A percentile compares a stretch with the other conserved stretches of the same genome.
These are phyloP conservation scores for Annulohypoxylon moriforme DNA, from an alignment of 495 filamentous ascomycete species.

Conservation along the genomic window DNA sequence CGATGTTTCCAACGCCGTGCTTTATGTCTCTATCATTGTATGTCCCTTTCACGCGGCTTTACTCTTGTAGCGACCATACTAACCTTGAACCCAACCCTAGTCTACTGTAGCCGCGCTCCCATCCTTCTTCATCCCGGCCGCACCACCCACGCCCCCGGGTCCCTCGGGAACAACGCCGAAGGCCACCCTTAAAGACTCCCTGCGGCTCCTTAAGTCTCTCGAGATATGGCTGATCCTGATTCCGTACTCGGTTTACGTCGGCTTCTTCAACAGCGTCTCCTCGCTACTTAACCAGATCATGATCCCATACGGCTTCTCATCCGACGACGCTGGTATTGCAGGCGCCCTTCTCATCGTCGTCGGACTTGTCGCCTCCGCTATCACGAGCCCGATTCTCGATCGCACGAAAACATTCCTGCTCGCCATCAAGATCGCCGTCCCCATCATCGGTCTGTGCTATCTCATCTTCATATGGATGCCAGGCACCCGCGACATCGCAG, in stretches of 20 bases:
- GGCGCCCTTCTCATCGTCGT: slow-evolving; percentile 92
- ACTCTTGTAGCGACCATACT: slow-evolving; percentile 2
- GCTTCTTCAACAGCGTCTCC: slow-evolving; percentile 91
- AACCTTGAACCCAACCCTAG: slow-evolving; percentile 50
- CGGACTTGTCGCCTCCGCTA: slow-evolving; percentile 79
- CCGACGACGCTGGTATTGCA: slow-evolving; percentile 86
- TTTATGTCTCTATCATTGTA: slow-evolving; percentile 89
- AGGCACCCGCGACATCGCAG: slow-evolving; percentile 70
- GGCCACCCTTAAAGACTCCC: slow-evolving; percentile 62
- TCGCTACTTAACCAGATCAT: slow-evolving; percentile 92
- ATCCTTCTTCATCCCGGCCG: slow-evolving; percentile 84
- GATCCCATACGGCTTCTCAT: slow-evolving; percentile 79
- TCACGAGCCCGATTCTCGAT: slow-evolving; percentile 84
- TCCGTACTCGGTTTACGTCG: slow-evolving; percentile 86
- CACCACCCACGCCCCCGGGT: slow-evolving; percentile 77
- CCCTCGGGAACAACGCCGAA: slow-evolving; percentile 60
- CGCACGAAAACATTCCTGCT: slow-evolving; percentile 81
- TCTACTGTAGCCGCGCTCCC: slow-evolving; percentile 78
- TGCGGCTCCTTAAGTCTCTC: slow-evolving; percentile 61
- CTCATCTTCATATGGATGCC: slow-evolving; percentile 87
- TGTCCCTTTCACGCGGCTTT: slow-evolving; percentile 38
- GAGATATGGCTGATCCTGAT: slow-evolving; percentile 82
- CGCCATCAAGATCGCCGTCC: slow-evolving; percentile 79
- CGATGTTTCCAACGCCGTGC: slow-evolving; percentile 82
- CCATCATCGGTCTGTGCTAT: slow-evolving; percentile 77